Conservation (phyloP, 805 yeast species). For the Yamadazyma scolyti region DNA sequence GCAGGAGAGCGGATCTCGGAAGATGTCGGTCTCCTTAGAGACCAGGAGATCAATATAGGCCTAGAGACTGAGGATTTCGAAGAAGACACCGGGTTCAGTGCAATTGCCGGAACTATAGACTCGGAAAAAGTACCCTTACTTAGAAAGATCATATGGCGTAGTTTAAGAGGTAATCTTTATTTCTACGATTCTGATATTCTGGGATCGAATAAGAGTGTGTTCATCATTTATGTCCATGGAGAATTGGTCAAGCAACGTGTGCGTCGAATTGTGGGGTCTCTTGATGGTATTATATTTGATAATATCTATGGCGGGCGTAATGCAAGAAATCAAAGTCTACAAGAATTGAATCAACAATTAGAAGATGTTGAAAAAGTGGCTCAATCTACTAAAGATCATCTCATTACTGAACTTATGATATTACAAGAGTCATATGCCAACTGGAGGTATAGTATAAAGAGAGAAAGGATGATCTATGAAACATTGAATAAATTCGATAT, state of each 20-base stretch:
- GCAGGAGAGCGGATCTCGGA: no score
- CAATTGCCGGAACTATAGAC: constrained; percentile 34
- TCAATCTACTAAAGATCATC: constrained; percentile 29
- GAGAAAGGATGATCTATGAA: constrained; percentile 58
- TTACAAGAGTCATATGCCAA: constrained; percentile 33
- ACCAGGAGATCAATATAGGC: constrained; percentile 20
- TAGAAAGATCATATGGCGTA: constrained; percentile 40
- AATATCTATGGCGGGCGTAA: constrained; percentile 29
- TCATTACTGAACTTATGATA: constrained; percentile 33
- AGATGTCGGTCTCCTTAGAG: no score
- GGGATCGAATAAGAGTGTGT: constrained; percentile 29
- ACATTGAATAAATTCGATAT: constrained; percentile 64
- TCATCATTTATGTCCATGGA: constrained; percentile 40
- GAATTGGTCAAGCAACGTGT: constrained; percentile 33
- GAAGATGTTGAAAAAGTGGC: constrained; percentile 31
- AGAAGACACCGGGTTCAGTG: constrained; percentile 23
- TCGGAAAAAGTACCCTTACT: constrained; percentile 33
- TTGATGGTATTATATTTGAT: constrained; percentile 36
- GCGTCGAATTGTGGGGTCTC: constrained; percentile 31
- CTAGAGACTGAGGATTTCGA: constrained; percentile 15
- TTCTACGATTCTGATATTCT: constrained; percentile 37
- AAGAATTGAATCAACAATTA: constrained; percentile 29
- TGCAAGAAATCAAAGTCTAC: constrained; percentile 21
- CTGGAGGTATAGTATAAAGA: constrained; percentile 33
- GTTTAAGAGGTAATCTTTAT: constrained; percentile 39